Evolutionary conservation across 164 flowering plant genomes (phyloP).

Genomic region (Cinnamomum micranthum): DNA sequence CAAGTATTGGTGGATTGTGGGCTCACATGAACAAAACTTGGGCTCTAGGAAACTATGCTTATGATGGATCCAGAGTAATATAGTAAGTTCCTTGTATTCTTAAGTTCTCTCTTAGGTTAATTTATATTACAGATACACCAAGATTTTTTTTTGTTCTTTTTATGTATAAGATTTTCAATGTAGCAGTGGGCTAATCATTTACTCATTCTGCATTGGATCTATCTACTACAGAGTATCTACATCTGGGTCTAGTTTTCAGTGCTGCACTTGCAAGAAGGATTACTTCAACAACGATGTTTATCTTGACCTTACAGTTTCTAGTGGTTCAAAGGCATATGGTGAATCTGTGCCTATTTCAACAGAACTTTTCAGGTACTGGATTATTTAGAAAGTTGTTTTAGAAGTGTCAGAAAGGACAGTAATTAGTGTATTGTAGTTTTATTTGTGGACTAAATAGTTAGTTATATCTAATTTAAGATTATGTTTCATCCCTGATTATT

Average conservation of each 20-base stretch:
- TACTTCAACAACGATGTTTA: slow-evolving; percentile 47
- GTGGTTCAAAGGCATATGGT: slow-evolving; percentile 53
- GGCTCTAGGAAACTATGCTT: not conserved
- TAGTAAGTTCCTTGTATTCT: too few relatives aligned
- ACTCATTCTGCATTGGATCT: slow-evolving; percentile 3
- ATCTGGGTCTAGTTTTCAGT: slow-evolving; percentile 38
- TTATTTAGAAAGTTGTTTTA: not conserved
- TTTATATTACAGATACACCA: not conserved
- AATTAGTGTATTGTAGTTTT: not conserved
- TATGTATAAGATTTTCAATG: not conserved
- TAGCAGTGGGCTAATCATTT: slow-evolving; percentile 4
- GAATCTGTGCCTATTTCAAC: slow-evolving; percentile 51
- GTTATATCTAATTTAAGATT: not conserved
- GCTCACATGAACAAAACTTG: not conserved
- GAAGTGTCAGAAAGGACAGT: not conserved
- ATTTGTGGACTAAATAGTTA: too few relatives aligned
- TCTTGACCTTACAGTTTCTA: slow-evolving; percentile 56
- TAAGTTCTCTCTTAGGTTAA: not conserved
- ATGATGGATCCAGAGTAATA: not conserved
- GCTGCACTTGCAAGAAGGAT: slow-evolving; percentile 59
- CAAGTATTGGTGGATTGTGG: not conserved
- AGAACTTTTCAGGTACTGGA: slow-evolving; percentile 65
- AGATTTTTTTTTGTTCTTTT: not conserved
- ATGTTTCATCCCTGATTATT: not conserved
- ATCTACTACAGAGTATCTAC: slow-evolving; percentile 36